Base-by-base conservation (phyloP, 495 filamentous ascomycete species). In the Annulohypoxylon nitens region DNA sequence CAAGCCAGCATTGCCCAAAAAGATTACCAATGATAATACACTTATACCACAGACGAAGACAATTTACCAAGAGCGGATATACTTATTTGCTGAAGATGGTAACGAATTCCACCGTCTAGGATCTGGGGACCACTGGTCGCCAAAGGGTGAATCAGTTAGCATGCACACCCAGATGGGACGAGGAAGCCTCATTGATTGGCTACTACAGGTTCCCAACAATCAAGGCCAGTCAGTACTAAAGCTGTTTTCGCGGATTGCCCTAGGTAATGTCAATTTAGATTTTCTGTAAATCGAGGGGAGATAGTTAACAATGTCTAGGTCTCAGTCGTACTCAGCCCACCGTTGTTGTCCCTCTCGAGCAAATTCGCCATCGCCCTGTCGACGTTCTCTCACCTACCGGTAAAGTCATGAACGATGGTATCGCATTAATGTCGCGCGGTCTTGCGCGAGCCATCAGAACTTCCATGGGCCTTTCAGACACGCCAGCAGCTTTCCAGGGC, bases 341-440 rank as follows among this genome's bases (percentile, higher is more conserved):
- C 5, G 34, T 83, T 12, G 61, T 79, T 5, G 75, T 85, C 11
- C 69, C 80, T 39, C 75, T 73, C 0, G 43, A 78, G 2, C 80
- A 86, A 69, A 84, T 86, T 23, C 61, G 50, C 20, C 77, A 81
- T 37, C 74, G 64, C 14, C 5, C 36, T 1, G 10, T 63, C 0
- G 84, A 86, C 63, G 67, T 85, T 4, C 57, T 78, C 0, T 84
- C 83, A 0, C 80, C 79, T 0, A 72, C 69, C 12, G 57, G 67
- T 0, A 79, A 81, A 33, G 86, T 92, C 0, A 97, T 97, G 93
- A 94, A 94, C 69, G 93, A 97, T 74, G 93, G 93, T 4, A 93
- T 93, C 59, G 92, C 88, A 12, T 80, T 90, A 30, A 91, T 94
- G 78, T 96, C 93, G 0, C 82, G 83, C 39, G 78, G 78, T 3